Evolutionary conservation across 1,284 basidiomycete genomes (phyloP), one percentile per base, ranked within the genome.

Genomic region (Boletus smithii): DNA sequence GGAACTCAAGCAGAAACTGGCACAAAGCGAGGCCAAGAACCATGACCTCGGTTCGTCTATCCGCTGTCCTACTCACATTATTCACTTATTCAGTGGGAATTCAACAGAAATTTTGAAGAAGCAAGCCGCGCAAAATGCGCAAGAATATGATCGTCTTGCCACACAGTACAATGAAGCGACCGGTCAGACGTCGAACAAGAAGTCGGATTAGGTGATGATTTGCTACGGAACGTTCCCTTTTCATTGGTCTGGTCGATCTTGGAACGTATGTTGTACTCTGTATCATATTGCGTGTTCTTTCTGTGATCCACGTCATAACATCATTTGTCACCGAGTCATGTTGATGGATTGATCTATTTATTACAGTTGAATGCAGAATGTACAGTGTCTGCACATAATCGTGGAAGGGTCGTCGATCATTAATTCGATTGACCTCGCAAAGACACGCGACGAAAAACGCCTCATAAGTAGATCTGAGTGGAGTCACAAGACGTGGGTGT

Each of bases 81-180:
- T 24, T 13, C 16, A 38, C 49, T 44, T 39, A n/a, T n/a, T 26
- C 5, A 11, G 22, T 38, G 24, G 29, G 29, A 31, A 24, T 7
- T 18, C 6, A 11, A 30, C 53, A 89, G 88, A 82, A 30, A 86
- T 82, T n/a, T 69, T 93, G 50, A 91, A 91, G 75, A 86, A 85
- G 68, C 90, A 94, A 67, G 85, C 88, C 0, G 65, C 73, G 3
- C 85, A 89, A 59, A 89, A 91, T 59, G 81, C 80, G 2, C 71
- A 71, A 26, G 91, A 93, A 67, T 93, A 89, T 61, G 83, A 91
- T 70, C 75, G 88, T 42, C 78, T 94, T 45, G 85, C 89, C 2
- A 84, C 81, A 11, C 81, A 85, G 67, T 83, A 83, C 69, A 90
- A 90, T 66, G 73, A 81, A 51, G 74, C 77, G 53, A 85, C 85